These are phyloP conservation scores for Rhynchosporium secalis DNA, from an alignment of 2,329 filamentous ascomycete genomes.

Conservation along the genomic window DNA sequence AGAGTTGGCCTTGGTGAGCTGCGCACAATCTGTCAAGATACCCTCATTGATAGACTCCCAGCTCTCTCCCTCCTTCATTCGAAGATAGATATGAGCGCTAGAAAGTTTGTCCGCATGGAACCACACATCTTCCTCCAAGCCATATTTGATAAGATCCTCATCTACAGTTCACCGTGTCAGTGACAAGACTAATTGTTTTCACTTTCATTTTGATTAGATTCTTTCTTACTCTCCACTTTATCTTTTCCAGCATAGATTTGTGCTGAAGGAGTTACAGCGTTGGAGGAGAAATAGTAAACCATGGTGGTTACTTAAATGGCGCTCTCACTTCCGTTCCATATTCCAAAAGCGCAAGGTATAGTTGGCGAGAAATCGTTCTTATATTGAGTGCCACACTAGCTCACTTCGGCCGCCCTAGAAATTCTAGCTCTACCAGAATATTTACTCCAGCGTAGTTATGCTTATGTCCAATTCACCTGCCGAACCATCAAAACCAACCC, in stretches of 20 bases:
- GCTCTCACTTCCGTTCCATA: slow-evolving; percentile 28
- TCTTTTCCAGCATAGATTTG: slow-evolving; percentile 98
- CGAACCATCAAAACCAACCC: slow-evolving; percentile 25
- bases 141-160: slow-evolving; percentile 92
- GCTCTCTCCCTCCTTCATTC: slow-evolving; percentile 71
- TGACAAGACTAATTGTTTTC: neutral
- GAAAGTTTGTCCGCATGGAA: slow-evolving; percentile 98
- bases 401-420: slow-evolving; percentile 32
- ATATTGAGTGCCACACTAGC: slow-evolving; percentile 36
- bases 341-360: slow-evolving; percentile 3
- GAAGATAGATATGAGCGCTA: slow-evolving; percentile 93
- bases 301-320: slow-evolving; percentile 49
- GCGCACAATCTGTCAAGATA: slow-evolving; percentile 84
- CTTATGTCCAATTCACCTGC: neutral
- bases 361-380: slow-evolving; percentile 24
- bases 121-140: slow-evolving; percentile 96
- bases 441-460: slow-evolving; percentile 11
- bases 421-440: slow-evolving; percentile 20
- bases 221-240: slow-evolving; percentile 89
- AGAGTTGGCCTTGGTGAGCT: slow-evolving; percentile 97
- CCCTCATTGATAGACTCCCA: slow-evolving; percentile 81
- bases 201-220: neutral
- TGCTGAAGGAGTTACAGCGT: slow-evolving; percentile 75
- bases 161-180: slow-evolving; percentile 54
- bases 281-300: slow-evolving; percentile 97